Percentiles rank a stretch among this genome's conserved stretches.
Evolutionary conservation across 305 asterid genomes (phyloP).

Genomic region (Fraxinus dipetala): DNA sequence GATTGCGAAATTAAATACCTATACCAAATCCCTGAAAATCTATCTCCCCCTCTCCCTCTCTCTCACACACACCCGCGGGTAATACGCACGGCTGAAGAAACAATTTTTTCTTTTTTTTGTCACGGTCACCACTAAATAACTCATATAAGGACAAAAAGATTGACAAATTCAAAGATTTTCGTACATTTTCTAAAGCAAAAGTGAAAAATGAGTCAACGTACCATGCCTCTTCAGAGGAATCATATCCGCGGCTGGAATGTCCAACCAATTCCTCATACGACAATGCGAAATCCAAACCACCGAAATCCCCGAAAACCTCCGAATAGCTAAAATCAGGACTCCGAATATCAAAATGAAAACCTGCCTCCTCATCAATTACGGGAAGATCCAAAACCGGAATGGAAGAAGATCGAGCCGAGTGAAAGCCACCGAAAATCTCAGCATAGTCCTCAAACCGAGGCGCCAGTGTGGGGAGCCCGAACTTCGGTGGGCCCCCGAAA

Average conservation of each 20-base stretch:
- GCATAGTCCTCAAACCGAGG: slow-evolving; percentile 75
- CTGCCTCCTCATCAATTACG: slow-evolving; percentile 29
- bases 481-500: slow-evolving; percentile 55
- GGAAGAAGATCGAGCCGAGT: slow-evolving; percentile 58
- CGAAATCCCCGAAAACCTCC: slow-evolving; percentile 56
- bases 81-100: not conserved
- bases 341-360: slow-evolving; percentile 37
- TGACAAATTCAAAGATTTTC: not conserved
- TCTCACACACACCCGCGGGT: not conserved
- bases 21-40: not conserved
- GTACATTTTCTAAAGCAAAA: not conserved
- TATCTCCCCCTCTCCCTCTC: not conserved
- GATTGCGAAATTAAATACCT: not conserved
- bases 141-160: not conserved
- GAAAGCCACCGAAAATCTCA: slow-evolving; percentile 83
- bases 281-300: slow-evolving; percentile 44
- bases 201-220: slow-evolving; percentile 28
- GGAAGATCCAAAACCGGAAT: slow-evolving; percentile 80
- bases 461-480: slow-evolving; percentile 53
- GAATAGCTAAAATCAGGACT: slow-evolving; percentile 52
- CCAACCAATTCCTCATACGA: slow-evolving; percentile 56
- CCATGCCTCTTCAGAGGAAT: slow-evolving; percentile 73
- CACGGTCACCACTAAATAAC: not conserved
- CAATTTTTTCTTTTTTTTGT: not conserved
- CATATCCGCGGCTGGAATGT: slow-evolving; percentile 48